These are phyloP conservation scores for Kluyveromyces sp. DNA, from an alignment of 1,139 yeast genomes.

Conservation along the genomic window DNA sequence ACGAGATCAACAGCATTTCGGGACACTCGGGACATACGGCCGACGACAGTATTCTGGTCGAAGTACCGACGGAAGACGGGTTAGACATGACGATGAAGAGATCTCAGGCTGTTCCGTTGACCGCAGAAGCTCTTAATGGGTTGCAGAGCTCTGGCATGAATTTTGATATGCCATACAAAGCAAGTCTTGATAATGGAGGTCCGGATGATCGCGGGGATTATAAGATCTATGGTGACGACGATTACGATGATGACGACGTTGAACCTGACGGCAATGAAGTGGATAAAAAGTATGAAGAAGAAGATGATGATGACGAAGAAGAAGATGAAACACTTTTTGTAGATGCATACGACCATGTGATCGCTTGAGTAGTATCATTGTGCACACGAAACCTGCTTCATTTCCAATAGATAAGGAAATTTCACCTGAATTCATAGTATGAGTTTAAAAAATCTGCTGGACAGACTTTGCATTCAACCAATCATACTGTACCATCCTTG, in stretches of 20 bases:
- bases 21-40: background rate
- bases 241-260: conserved; percentile 17
- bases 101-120: background rate
- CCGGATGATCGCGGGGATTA: background rate
- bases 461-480: too few species aligned
- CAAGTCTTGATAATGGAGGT: background rate
- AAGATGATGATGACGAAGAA: conserved; percentile 12
- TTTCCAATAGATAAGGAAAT: too few species aligned
- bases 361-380: conserved; percentile 9
- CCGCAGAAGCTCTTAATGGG: background rate
- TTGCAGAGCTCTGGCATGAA: background rate
- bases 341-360: conserved; percentile 30
- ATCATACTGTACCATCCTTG: too few species aligned
- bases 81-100: background rate
- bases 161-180: background rate
- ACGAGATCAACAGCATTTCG: background rate
- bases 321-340: conserved; percentile 24
- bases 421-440: background rate
- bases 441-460: background rate
- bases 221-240: conserved; percentile 6
- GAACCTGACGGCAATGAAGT: conserved; percentile 17
- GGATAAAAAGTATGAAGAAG: conserved; percentile 10
- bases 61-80: background rate
- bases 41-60: background rate
- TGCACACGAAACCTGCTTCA: too few species aligned